A percentile compares a stretch with the other conserved stretches of the same genome.
Evolutionary conservation across 2,329 filamentous ascomycete species (phyloP).

Genomic region (Apiospora hydei): DNA sequence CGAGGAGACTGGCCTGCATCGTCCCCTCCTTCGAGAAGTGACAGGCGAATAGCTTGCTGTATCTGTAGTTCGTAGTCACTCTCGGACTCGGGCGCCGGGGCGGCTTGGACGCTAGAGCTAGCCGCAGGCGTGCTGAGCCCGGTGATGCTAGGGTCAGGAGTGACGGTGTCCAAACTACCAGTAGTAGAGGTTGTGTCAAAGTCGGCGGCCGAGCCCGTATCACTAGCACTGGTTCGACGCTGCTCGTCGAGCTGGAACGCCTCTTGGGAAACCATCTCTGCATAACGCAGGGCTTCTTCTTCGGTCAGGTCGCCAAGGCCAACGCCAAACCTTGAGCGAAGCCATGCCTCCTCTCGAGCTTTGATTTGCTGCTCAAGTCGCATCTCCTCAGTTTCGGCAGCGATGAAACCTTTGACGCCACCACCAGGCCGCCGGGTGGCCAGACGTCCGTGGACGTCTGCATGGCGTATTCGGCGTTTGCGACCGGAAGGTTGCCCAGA

Average conservation of each 20-base stretch:
- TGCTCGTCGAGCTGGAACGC: slow-evolving; percentile 64
- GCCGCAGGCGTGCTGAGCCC: slow-evolving; percentile 45
- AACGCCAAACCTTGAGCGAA: slow-evolving; percentile 84
- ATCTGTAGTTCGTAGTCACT: slow-evolving; percentile 68
- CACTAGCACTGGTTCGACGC: slow-evolving; percentile 58
- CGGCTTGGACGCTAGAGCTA: slow-evolving; percentile 35
- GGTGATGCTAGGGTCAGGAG: slow-evolving; percentile 61
- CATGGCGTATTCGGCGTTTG: slow-evolving; percentile 80
- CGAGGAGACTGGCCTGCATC: slow-evolving; percentile 54
- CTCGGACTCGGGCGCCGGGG: slow-evolving; percentile 49
- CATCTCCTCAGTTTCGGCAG: slow-evolving; percentile 83
- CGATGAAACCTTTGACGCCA: slow-evolving; percentile 81
- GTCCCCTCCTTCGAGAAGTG: slow-evolving; percentile 63
- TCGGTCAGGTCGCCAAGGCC: slow-evolving; percentile 74
- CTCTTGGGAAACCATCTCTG: slow-evolving; percentile 71
- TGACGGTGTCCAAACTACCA: slow-evolving; percentile 55
- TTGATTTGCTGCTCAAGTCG: slow-evolving; percentile 74
- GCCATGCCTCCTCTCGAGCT: slow-evolving; percentile 70
- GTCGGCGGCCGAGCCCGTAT: slow-evolving; percentile 59
- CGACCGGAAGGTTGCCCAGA: slow-evolving; percentile 76
- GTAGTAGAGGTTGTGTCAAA: slow-evolving; percentile 47
- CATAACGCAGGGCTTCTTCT: slow-evolving; percentile 70
- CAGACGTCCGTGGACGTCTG: slow-evolving; percentile 62
- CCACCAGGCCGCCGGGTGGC: slow-evolving; percentile 65
- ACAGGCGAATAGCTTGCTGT: slow-evolving; percentile 68